Evolutionary conservation across 164 flowering plant species (phyloP).

Genomic region (Brasenia schreberi): DNA sequence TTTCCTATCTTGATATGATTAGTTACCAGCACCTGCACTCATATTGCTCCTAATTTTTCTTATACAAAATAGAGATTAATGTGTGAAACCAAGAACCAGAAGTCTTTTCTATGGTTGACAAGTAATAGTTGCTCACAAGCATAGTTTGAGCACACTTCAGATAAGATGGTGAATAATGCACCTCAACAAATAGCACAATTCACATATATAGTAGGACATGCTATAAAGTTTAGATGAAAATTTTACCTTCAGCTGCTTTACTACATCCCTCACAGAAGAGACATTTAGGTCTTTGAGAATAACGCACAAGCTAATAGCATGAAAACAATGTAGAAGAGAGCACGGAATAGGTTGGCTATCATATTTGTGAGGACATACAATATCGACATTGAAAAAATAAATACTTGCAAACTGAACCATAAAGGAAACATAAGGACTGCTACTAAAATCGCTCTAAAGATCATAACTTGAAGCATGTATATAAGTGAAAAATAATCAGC

Average conservation of each 20-base stretch:
- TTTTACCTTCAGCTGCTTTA: conserved; percentile 69
- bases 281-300: conserved; percentile 86
- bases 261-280: conserved; percentile 73
- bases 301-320: conserved; percentile 79
- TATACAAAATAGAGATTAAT: no score
- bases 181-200: no score
- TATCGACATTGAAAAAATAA: neutral
- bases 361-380: conserved; percentile 32
- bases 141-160: no score
- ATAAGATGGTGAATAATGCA: no score
- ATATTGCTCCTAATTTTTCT: no score
- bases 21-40: no score
- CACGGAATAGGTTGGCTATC: conserved; percentile 47
- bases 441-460: neutral
- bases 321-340: conserved; percentile 56
- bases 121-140: no score
- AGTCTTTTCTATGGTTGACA: no score
- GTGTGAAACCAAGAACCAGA: no score
- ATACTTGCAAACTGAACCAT: neutral
- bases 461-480: neutral
- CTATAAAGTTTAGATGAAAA: neutral
- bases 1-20: no score
- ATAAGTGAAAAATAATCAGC: conserved; percentile 11
- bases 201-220: neutral
- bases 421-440: neutral